phyloP scores from a whole-genome alignment of 352 stramenopile genomes.

The Globisporangium heterothallicum region DNA sequence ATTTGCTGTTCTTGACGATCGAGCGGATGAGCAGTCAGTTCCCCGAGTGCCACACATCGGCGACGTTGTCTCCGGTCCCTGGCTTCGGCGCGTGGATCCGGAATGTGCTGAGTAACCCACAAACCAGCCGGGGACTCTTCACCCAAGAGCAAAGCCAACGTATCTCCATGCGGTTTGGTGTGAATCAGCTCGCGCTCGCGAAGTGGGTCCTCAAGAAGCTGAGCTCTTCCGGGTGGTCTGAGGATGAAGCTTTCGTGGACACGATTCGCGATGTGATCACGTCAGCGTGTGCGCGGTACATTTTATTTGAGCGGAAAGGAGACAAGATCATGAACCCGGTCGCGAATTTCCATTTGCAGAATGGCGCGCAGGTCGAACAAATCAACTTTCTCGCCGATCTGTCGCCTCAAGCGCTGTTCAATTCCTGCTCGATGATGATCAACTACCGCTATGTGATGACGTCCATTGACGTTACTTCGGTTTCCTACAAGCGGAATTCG shows the following conservation, averaged over 20 bases:
- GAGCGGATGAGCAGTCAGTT: slow-evolving; percentile 65
- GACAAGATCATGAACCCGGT: slow-evolving; percentile 81
- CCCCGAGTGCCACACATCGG: slow-evolving; percentile 53
- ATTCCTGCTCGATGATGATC: slow-evolving; percentile 75
- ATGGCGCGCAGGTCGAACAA: slow-evolving; percentile 80
- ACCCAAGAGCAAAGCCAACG: slow-evolving; percentile 38
- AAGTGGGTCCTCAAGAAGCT: slow-evolving; percentile 74
- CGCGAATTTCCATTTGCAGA: slow-evolving; percentile 83
- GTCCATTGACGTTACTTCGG: slow-evolving; percentile 65
- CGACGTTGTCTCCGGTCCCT: slow-evolving; percentile 75
- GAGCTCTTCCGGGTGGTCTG: slow-evolving; percentile 38
- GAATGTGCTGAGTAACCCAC: slow-evolving; percentile 23
- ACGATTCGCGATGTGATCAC: slow-evolving; percentile 47
- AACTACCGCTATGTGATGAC: slow-evolving; percentile 88
- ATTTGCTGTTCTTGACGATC: slow-evolving; percentile 81
- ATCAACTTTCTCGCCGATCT: slow-evolving; percentile 79
- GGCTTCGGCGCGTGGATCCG: slow-evolving; percentile 73
- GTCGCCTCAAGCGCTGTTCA: slow-evolving; percentile 35
- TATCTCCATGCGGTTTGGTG: slow-evolving; percentile 53
- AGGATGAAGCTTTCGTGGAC: slow-evolving; percentile 38
- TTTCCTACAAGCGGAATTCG: slow-evolving; percentile 76
- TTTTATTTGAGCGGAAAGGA: slow-evolving; percentile 71
- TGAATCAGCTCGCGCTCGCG: slow-evolving; percentile 40
- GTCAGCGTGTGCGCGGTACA: slow-evolving; percentile 61
- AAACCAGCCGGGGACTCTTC: slow-evolving; percentile 37